Percentiles rank a stretch among this genome's conserved stretches.
Conservation (phyloP, 768 basidiomycete genomes). For the Lyophyllum semitale region DNA sequence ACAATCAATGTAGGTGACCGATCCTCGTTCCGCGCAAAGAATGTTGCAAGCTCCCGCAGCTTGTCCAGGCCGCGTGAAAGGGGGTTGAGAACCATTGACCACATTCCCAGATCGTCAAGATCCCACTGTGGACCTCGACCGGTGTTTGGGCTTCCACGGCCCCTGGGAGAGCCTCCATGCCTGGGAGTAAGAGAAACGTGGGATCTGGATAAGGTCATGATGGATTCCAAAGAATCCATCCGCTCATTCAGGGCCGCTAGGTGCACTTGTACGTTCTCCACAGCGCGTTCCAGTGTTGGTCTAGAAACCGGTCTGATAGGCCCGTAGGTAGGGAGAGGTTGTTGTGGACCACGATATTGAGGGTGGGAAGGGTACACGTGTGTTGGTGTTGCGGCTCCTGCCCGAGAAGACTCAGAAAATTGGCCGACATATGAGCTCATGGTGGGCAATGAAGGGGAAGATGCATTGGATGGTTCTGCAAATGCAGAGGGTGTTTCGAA, state of each 20-base stretch:
- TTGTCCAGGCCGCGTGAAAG: conserved; percentile 50
- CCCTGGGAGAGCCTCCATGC: conserved; percentile 38
- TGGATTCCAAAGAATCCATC: conserved; percentile 66
- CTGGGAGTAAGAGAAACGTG: conserved; percentile 40
- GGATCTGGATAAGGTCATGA: conserved; percentile 40
- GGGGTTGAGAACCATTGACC: conserved; percentile 73
- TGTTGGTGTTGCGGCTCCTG: conserved; percentile 38
- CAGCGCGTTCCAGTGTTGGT: conserved; percentile 66
- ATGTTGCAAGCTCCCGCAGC: conserved; percentile 51
- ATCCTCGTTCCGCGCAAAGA: conserved; percentile 61
- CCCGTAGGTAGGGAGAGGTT: conserved; percentile 34
- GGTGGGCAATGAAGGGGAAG: conserved; percentile 41
- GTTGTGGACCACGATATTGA: conserved; percentile 34
- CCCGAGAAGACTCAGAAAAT: conserved; percentile 40
- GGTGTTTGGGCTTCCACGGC: conserved; percentile 45
- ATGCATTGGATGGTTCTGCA: conserved; percentile 42
- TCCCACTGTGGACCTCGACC: conserved; percentile 55
- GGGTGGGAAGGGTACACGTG: conserved; percentile 35
- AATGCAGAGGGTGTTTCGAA: conserved; percentile 80
- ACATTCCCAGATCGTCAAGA: conserved; percentile 81
- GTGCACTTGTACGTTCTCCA: conserved; percentile 81
- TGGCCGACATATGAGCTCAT: conserved; percentile 37
- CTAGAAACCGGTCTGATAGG: conserved; percentile 48
- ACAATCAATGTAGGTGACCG: conserved; percentile 69
- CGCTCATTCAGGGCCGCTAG: conserved; percentile 82